These are phyloP conservation scores for Amylostereum areolatum DNA, from an alignment of 1,284 basidiomycete genomes.

Conservation along the genomic window DNA sequence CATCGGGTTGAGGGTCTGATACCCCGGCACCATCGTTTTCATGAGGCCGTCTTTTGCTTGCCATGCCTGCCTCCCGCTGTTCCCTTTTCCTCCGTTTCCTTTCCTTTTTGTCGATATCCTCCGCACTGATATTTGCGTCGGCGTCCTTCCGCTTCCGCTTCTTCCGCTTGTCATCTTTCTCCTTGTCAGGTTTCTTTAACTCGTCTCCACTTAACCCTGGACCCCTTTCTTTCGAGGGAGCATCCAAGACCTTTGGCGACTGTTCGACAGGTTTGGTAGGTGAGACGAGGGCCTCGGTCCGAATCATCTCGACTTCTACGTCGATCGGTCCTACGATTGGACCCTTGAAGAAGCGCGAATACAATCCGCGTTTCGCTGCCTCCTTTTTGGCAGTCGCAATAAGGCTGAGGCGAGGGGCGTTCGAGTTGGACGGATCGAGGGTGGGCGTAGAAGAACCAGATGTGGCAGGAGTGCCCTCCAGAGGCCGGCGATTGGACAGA, in stretches of 20 bases:
- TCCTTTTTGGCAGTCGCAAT: constrained; percentile 70
- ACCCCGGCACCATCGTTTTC: too few species aligned
- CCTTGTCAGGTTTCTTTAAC: constrained; percentile 8
- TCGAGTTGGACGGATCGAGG: constrained; percentile 17
- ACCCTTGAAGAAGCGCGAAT: constrained; percentile 78
- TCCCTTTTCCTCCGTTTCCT: background rate
- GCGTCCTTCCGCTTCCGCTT: constrained; percentile 6
- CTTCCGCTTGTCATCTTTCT: background rate
- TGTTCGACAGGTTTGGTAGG: background rate
- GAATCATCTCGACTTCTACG: constrained; percentile 12
- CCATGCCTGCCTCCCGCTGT: too few species aligned
- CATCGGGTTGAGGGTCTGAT: too few species aligned
- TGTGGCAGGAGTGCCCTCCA: constrained; percentile 38
- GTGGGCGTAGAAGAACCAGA: constrained; percentile 44
- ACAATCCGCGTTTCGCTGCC: constrained; percentile 68
- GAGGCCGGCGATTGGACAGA: constrained; percentile 64
- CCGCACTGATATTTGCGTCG: background rate
- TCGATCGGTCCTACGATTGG: constrained; percentile 50
- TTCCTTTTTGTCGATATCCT: background rate
- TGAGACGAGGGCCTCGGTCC: constrained; percentile 3
- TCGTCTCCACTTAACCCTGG: constrained; percentile 9
- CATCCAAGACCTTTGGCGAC: background rate
- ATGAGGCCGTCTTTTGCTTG: too few species aligned
- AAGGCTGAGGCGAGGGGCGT: constrained; percentile 40
- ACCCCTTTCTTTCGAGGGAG: background rate